Base-by-base conservation (phyloP, 768 basidiomycete species). In the Suillus sp. region DNA sequence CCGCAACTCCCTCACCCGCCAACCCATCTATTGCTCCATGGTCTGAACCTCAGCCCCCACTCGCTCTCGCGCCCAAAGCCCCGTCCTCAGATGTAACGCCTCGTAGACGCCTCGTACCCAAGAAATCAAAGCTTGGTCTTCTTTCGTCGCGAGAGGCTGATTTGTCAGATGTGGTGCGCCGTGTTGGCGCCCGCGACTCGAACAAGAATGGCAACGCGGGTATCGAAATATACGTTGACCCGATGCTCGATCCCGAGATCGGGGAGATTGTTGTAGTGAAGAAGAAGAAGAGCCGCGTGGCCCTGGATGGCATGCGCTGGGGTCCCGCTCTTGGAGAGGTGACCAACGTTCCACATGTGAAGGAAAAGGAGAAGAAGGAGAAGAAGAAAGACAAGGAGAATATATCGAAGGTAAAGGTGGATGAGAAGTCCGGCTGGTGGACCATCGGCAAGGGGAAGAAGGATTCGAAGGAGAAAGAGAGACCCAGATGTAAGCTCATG, bases 341-440 rank as follows among this genome's bases (percentile, higher is more conserved):
- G 9, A 89, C 88, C 65, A 91, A 89, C 63, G 76, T 83, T 22
- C 79, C 79, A 6, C 27, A 74, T 20, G 62, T 59, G 22, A 70
- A 64, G 72, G 66, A 65, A 58, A 69, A 66, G 67, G 65, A 70
- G 66, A 69, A 73, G 65, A 73, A 74, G 74, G 71, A 82, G 77
- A 71, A 74, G 68, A 67, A 78, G 53, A 75, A 75, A 63, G 79
- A 78, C 68, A 69, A 69, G 71, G 65, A 65, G 56, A 65, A 67
- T 22, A 50, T 71, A 63, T 70, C 77, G 62, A 79, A 79, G 69
- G 65, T 78, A 61, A 84, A 81, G 73, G 72, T 64, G 32, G 81
- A 82, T 50, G 79, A 81, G 65, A 84, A 80, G 68, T 81, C 82
- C 69, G 90, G 87, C 73, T 93, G 91, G 91, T 93, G 91, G 92